Evolutionary conservation across 2,329 filamentous ascomycete species (phyloP).

Genomic region (Stemphylium vesicarium): DNA sequence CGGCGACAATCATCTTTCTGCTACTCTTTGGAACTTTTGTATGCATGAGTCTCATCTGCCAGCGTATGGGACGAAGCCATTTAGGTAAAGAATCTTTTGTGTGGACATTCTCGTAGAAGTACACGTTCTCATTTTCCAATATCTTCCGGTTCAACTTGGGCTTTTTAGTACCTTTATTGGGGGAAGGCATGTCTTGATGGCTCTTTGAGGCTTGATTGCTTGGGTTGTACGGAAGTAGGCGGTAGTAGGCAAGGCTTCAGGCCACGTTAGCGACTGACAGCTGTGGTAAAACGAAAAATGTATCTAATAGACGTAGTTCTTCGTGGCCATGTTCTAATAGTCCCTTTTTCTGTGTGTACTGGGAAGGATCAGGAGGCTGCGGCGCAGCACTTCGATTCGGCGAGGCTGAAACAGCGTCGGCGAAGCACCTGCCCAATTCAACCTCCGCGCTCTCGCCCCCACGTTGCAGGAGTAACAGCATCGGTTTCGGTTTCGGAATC

Average conservation of each 20-base stretch:
- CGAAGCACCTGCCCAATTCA: background rate
- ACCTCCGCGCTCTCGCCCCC: background rate
- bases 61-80: background rate
- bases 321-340: background rate
- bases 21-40: background rate
- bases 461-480: background rate
- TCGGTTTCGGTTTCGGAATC: background rate
- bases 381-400: background rate
- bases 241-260: background rate
- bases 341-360: too few species aligned
- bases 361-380: background rate
- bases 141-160: background rate
- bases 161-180: background rate
- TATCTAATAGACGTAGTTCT: background rate
- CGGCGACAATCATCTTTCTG: background rate
- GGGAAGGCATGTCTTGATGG: too few species aligned
- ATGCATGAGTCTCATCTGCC: too few species aligned
- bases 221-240: background rate
- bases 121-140: background rate
- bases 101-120: background rate
- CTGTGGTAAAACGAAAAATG: background rate
- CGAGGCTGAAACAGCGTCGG: conserved; percentile 4
- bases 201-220: background rate
- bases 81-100: background rate
- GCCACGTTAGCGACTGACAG: background rate